Percentiles rank a stretch among this genome's conserved stretches.
Conservation (phyloP, 495 filamentous ascomycete genomes). For the Lasiosphaeria hispida region DNA sequence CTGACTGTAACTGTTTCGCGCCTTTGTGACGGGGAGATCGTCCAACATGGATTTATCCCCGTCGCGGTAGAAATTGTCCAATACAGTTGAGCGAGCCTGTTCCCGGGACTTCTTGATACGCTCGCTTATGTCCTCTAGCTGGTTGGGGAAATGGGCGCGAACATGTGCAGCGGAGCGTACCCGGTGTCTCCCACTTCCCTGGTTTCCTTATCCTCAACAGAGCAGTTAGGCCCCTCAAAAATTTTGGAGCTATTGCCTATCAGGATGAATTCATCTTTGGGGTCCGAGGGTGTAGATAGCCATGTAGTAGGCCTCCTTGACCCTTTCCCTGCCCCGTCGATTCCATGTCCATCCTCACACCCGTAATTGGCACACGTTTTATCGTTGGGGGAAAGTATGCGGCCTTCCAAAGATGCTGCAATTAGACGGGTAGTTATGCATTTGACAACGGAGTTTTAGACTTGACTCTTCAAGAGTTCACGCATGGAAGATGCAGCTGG, state of each 20-base stretch:
- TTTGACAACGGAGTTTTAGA: too few relatives aligned
- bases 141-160: conserved; percentile 50
- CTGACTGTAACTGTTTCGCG: conserved; percentile 37
- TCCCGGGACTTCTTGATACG: conserved; percentile 12
- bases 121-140: conserved; percentile 22
- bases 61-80: conserved; percentile 17
- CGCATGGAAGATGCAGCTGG: too few relatives aligned
- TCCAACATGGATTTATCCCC: conserved; percentile 27
- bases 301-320: conserved; percentile 42
- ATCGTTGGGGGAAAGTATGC: too few relatives aligned
- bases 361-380: too few relatives aligned
- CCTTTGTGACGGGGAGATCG: conserved; percentile 41
- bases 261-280: conserved; percentile 49
- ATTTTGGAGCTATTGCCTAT: conserved; percentile 45
- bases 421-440: too few relatives aligned
- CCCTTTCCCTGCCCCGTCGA: too few relatives aligned
- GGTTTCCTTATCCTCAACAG: conserved; percentile 20
- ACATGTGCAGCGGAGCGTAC: conserved; percentile 34
- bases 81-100: background rate
- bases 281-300: conserved; percentile 41
- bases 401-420: too few relatives aligned
- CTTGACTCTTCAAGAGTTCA: too few relatives aligned
- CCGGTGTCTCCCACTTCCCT: conserved; percentile 12
- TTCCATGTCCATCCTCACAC: too few relatives aligned
- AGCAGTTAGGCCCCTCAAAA: conserved; percentile 43